Percentiles rank a stretch among this genome's conserved stretches.
Evolutionary conservation across 306 rosid genomes (phyloP).

Genomic region (Calophaca sinica): DNA sequence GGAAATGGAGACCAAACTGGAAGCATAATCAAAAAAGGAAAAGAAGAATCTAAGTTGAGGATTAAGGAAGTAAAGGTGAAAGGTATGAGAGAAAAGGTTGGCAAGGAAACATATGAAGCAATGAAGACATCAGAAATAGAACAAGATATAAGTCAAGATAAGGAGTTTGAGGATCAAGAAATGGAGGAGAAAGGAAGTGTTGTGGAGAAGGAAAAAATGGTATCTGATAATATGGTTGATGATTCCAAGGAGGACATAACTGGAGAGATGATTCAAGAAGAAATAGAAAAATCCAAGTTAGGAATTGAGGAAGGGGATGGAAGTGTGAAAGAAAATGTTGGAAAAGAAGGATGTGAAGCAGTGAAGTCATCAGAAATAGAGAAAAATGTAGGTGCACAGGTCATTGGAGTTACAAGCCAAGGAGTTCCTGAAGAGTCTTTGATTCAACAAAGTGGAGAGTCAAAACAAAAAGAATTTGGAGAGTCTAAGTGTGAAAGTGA

Average conservation of each 20-base stretch:
- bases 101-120: slow-evolving; percentile 1
- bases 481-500: slow-evolving; percentile 30
- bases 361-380: slow-evolving; percentile 1
- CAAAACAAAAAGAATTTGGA: slow-evolving; percentile 21
- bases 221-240: slow-evolving; percentile 2
- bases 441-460: slow-evolving; percentile 33
- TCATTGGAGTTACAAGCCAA: too few relatives aligned
- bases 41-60: slow-evolving; percentile 21
- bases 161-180: background rate
- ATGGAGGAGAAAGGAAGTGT: background rate
- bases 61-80: background rate
- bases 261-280: background rate
- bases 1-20: background rate
- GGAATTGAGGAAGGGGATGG: background rate
- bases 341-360: background rate
- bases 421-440: too few relatives aligned
- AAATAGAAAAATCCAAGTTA: background rate
- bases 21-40: background rate
- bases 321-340: background rate
- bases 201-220: background rate
- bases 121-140: background rate
- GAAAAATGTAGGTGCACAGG: too few relatives aligned
- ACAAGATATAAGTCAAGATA: slow-evolving; percentile 7
- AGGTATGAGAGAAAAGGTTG: background rate
- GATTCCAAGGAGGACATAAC: background rate